phyloP scores from a whole-genome alignment of 305 asterid species.

The Solanum aculeatissimum region DNA sequence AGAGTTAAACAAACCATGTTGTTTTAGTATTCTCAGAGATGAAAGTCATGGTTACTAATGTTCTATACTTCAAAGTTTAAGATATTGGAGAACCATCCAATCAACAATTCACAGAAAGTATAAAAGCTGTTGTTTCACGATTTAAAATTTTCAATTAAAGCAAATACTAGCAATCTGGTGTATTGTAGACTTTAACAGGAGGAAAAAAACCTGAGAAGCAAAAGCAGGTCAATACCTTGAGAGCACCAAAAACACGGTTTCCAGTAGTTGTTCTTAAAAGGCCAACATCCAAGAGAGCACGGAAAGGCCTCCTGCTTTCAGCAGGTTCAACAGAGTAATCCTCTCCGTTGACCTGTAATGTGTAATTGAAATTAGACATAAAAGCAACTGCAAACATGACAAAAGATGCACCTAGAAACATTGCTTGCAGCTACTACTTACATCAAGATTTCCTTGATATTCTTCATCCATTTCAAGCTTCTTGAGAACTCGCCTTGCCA shows the following conservation, averaged over 20 bases:
- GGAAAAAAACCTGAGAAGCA: neutral
- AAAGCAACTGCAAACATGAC: neutral
- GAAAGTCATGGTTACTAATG: neutral
- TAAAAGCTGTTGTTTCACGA: neutral
- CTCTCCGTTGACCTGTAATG: conserved; percentile 73
- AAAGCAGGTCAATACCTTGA: neutral
- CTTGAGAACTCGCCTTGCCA: conserved; percentile 82
- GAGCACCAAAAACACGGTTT: conserved; percentile 84
- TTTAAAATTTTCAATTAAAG: neutral
- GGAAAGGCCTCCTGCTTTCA: conserved; percentile 90
- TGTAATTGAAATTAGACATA: neutral
- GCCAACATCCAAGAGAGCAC: conserved; percentile 93
- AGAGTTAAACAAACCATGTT: neutral
- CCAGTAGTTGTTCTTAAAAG: conserved; percentile 81
- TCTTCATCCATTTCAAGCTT: conserved; percentile 74
- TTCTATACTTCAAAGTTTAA: neutral
- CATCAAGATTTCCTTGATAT: conserved; percentile 90
- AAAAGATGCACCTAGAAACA: neutral
- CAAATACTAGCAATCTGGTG: neutral
- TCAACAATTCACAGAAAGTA: neutral
- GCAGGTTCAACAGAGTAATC: conserved; percentile 88
- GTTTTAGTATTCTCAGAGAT: neutral
- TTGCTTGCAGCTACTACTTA: conserved; percentile 8
- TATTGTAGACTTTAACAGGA: neutral
- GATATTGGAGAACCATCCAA: neutral